Evolutionary conservation across 106 monocot genomes (phyloP).

Genomic region (Dactylorhiza incarnata): DNA sequence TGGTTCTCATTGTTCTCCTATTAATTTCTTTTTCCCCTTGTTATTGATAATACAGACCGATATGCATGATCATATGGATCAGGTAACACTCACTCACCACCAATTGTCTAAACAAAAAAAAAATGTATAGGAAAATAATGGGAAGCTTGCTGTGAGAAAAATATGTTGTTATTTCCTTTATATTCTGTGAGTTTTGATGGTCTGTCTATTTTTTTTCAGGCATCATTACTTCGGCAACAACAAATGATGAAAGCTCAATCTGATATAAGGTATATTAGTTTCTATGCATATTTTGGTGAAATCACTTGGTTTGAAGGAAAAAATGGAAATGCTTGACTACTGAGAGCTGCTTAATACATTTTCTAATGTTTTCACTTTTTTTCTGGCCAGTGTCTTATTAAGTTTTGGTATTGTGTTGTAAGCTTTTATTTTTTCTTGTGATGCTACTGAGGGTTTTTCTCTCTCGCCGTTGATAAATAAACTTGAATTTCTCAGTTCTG

Average conservation of each 20-base stretch:
- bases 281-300: not conserved
- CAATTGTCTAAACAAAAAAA: no score
- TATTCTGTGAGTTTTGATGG: not conserved
- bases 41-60: conserved; percentile 29
- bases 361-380: not conserved
- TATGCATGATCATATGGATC: conserved; percentile 52
- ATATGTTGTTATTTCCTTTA: not conserved
- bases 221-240: conserved; percentile 68
- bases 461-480: not conserved
- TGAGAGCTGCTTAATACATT: not conserved
- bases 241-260: conserved; percentile 67
- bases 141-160: not conserved
- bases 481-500: not conserved
- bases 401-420: not conserved
- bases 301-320: not conserved
- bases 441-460: not conserved
- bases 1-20: not conserved
- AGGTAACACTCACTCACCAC: conserved; percentile 28
- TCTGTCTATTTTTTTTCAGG: conserved; percentile 27
- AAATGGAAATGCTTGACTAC: not conserved
- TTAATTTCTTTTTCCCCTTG: not conserved
- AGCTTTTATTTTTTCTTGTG: not conserved
- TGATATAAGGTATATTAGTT: conserved; percentile 59
- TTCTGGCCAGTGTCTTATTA: not conserved
- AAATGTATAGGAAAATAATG: no score